Conservation (phyloP, 2,329 filamentous ascomycete genomes). For the Cladophialophora bantiana region DNA sequence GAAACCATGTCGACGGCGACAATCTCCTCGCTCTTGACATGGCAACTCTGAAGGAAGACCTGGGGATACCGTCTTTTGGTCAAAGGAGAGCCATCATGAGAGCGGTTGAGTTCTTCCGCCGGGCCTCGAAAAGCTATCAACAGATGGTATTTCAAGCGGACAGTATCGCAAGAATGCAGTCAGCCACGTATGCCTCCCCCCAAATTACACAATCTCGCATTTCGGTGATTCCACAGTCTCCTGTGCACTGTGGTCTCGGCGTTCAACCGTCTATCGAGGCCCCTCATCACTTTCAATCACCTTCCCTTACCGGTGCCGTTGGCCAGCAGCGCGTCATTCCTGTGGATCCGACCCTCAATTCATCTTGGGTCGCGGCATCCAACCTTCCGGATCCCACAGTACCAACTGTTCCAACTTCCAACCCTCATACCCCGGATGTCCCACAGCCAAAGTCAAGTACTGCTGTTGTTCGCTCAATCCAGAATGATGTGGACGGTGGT, state of each 20-base stretch:
- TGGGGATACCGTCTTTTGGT: conserved; percentile 65
- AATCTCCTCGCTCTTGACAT: conserved; percentile 64
- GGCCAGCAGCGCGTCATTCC: conserved; percentile 2
- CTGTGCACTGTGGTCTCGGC: conserved; percentile 20
- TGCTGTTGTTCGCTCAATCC: neutral
- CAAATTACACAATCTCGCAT: conserved; percentile 27
- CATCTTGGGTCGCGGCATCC: neutral
- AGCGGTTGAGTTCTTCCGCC: conserved; percentile 65
- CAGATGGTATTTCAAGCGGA: conserved; percentile 24
- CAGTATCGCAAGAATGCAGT: conserved; percentile 26
- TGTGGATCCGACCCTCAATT: neutral
- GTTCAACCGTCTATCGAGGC: conserved; percentile 22
- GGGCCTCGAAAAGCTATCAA: conserved; percentile 60
- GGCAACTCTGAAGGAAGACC: conserved; percentile 58
- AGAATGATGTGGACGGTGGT: neutral
- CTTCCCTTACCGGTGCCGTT: conserved; percentile 10
- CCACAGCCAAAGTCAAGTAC: neutral
- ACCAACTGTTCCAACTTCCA: neutral
- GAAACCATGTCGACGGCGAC: conserved; percentile 71
- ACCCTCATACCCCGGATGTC: neutral
- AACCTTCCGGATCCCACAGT: neutral
- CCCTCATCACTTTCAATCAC: conserved; percentile 12
- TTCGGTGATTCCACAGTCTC: conserved; percentile 22
- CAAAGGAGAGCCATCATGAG: conserved; percentile 65
- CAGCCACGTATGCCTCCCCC: conserved; percentile 12